phyloP scores from a whole-genome alignment of 2,329 filamentous ascomycete species.

The Botrytis porri region DNA sequence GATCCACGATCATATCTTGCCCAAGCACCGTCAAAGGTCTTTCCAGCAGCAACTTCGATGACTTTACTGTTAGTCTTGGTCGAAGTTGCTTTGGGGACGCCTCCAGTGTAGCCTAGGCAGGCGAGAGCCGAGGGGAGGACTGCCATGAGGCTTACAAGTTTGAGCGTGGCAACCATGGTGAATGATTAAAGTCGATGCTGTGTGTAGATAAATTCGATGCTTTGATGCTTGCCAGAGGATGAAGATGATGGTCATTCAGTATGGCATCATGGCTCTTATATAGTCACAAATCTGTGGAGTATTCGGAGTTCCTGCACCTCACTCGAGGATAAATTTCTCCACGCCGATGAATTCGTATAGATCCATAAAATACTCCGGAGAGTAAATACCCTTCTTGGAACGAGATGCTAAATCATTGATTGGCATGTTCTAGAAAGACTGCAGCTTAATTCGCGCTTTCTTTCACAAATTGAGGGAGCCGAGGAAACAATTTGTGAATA shows the following conservation, averaged over 20 bases:
- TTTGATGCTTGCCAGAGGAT: neutral
- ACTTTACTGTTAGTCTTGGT: conserved; percentile 10
- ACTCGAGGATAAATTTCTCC: neutral
- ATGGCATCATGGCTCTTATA: neutral
- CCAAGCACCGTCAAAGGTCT: neutral
- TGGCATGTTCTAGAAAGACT: neutral
- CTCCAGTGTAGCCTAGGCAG: neutral
- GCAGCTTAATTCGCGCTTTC: neutral
- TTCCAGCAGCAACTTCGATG: neutral
- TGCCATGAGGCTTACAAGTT: neutral
- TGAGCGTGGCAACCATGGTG: neutral
- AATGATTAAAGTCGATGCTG: neutral
- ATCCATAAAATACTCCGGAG: neutral
- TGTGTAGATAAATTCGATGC: neutral
- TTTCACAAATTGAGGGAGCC: neutral
- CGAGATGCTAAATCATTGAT: neutral
- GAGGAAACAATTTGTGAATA: neutral
- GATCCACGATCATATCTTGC: conserved; percentile 3
- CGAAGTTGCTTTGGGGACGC: neutral
- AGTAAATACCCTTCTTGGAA: neutral
- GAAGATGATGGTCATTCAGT: neutral
- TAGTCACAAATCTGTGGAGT: neutral
- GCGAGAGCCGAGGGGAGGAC: neutral
- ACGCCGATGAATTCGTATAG: neutral
- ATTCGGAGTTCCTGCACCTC: neutral